Evolutionary conservation across 495 filamentous ascomycete species (phyloP), one percentile per base, ranked within the genome.

Genomic region (Tuber umbilicatum): DNA sequence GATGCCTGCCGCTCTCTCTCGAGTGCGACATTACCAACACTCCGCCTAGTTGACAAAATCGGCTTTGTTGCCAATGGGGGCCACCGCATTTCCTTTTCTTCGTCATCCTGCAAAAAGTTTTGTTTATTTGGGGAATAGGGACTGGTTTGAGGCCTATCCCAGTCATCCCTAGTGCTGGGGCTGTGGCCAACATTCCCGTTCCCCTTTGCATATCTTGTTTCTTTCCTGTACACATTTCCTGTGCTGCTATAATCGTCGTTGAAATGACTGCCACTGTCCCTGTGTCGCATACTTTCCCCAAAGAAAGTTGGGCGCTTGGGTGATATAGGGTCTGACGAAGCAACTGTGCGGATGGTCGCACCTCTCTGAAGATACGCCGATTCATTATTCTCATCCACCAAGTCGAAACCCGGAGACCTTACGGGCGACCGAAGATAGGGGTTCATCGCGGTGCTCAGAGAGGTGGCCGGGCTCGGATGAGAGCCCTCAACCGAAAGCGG

Each of bases 391-490:
- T 81, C 79, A 31, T 80, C 73, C 70, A 71, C 71, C 45, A 77
- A 40, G 71, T 80, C 73, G 27, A 76, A 75, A 7, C 67, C 45
- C 21, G 73, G 69, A 5, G 77, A 73, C 74, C 76, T 79, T 12
- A 76, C 80, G 69, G 81, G 80, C 71, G 73, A 82, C 72, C 72
- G 70, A 38, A 97, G 85, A 80, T 92, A 97, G 64, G 93, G 93
- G 82, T 93, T 91, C 95, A 98, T 97, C 43, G 93, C 91, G 83
- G 92, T 87, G 45, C 93, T 89, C 79, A 98, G 85, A 82, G 94
- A 97, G 81, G 92, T 94, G 10, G 91, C 89, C n/a, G 95, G 93
- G 80, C 94, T 97, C 50, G 85, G 84, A 73, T 87, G 81, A 31
- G 85, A 81, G 68, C 75, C 55, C 81, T 85, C 80, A 77, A 82